phyloP scores from a whole-genome alignment of 306 rosid genomes.

The barrel medic (Medicago truncatula) region DNA sequence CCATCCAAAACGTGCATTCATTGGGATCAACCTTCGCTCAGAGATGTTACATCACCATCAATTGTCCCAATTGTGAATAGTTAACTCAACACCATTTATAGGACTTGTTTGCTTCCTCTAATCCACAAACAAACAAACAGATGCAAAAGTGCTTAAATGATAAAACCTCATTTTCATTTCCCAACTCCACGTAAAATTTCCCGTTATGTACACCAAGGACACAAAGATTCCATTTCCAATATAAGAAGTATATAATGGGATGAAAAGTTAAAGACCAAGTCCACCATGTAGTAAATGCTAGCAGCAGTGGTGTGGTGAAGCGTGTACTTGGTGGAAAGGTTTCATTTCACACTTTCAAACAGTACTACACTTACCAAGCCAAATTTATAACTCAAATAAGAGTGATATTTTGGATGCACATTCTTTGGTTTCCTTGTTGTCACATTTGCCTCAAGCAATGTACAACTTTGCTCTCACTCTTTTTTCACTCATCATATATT shows the following conservation, averaged over 20 bases:
- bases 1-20: neutral
- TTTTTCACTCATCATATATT: neutral
- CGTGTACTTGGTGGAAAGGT: neutral
- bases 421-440: slow-evolving; percentile 30
- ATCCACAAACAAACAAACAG: neutral
- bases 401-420: neutral
- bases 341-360: slow-evolving; percentile 6
- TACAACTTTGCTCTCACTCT: slow-evolving; percentile 36
- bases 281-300: neutral
- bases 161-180: neutral
- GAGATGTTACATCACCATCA: neutral
- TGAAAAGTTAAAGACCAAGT: neutral
- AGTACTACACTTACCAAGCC: neutral
- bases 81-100: neutral
- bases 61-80: neutral
- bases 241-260: neutral
- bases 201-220: neutral
- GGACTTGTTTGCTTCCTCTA: neutral
- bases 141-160: neutral
- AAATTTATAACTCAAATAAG: neutral
- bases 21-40: neutral
- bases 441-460: slow-evolving; percentile 53
- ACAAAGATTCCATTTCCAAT: slow-evolving; percentile 11
- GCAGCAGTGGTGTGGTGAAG: neutral
- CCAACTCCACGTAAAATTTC: neutral